Base-by-base conservation (phyloP, 139 green algal genomes). In the Coelastrella sp. region DNA sequence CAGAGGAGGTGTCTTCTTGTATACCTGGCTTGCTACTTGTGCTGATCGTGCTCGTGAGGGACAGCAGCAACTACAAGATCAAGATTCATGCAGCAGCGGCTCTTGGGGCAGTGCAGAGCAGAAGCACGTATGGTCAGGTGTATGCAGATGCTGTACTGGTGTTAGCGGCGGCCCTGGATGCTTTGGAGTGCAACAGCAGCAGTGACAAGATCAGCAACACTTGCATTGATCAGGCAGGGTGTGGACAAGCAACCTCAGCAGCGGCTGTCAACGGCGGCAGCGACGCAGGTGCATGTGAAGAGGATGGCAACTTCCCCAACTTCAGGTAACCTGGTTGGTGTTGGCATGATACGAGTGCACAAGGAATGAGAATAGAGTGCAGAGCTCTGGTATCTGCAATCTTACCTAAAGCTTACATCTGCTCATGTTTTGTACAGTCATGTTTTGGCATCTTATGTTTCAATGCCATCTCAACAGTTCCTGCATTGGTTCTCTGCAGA, bases 1-100 rank as follows among this genome's bases (percentile, higher is more conserved):
- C 40, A 6, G 68, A 43, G 0, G 40, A 75, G 23, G 81, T 86
- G 13, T 34, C 32, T 17, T 34, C 53, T 15, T 68, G 63, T 13
- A 3, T 79, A 2, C 45, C 76, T 19, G 48, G 60, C 66, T 53
- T 94, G 57, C 81, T 94, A 68, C 78, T 89, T 38, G 77, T 91
- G 63, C 85, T 95, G 11, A 43, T 92, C 11, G 88, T 94, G 85
- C 87, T 96, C 9, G 87, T 96, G 32, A 69, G 91, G 0, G 92
- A 94, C 77, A 90, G 82, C 77, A 69, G 41, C 41, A 96, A 96
- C 74, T 95, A 90, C 82, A 96, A 96, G 83, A 92, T 94, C 48
- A 88, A 91, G 43, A 93, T 86, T 21, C 91, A 94, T 69, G 93
- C 93, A 4, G 89, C 91, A 3, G 85, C 88, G 3, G 90, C 91